Evolutionary conservation across 2,329 filamentous ascomycete species (phyloP).

Genomic region (Dactylella cylindrospora): DNA sequence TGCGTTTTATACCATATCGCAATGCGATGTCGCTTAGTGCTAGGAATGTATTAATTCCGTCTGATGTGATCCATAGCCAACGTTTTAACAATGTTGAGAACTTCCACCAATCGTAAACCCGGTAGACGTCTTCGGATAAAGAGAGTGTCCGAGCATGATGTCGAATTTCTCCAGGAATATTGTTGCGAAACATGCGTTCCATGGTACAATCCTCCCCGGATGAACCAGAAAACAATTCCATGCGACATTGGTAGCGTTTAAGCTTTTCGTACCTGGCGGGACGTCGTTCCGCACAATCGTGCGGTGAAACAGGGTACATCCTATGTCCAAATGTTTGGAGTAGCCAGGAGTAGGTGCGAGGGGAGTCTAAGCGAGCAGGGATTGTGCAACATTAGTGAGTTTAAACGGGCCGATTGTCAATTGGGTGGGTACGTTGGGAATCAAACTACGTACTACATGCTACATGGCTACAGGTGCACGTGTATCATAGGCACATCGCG

Average conservation of each 20-base stretch:
- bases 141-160: background rate
- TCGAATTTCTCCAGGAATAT: slow-evolving; percentile 4
- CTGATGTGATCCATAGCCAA: background rate
- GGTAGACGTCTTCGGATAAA: background rate
- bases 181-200: background rate
- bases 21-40: background rate
- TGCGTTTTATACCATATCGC: slow-evolving; percentile 12
- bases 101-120: slow-evolving; percentile 43
- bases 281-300: slow-evolving; percentile 15
- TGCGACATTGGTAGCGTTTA: background rate
- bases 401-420: too few species aligned
- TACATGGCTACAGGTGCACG: too few species aligned
- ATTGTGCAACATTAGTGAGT: too few species aligned
- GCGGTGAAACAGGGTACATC: slow-evolving; percentile 9
- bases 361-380: too few species aligned
- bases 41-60: background rate
- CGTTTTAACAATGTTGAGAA: slow-evolving; percentile 4
- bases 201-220: slow-evolving; percentile 9
- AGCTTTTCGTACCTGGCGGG: slow-evolving; percentile 22
- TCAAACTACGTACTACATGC: too few species aligned
- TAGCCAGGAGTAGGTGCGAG: too few species aligned
- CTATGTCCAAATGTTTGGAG: too few species aligned
- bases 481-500: too few species aligned
- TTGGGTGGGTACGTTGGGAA: too few species aligned
- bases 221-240: background rate